Percentiles rank a stretch among this genome's conserved stretches.
phyloP scores from a whole-genome alignment of 345 rosid genomes.

The Theobroma cacao region DNA sequence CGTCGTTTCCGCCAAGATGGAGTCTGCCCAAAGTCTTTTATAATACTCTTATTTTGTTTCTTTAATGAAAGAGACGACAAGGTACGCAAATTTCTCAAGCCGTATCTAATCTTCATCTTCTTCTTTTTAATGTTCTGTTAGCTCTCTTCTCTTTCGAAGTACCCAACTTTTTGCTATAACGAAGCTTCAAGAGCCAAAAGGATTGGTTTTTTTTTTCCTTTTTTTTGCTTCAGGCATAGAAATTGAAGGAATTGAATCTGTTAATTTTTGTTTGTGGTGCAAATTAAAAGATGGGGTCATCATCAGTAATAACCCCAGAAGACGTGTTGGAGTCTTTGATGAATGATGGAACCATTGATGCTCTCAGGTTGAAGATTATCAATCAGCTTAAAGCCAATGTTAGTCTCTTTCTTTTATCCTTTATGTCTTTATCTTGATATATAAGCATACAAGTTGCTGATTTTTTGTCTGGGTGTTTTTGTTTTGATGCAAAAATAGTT shows the following conservation, averaged over 20 bases:
- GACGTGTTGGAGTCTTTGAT: constrained; percentile 66
- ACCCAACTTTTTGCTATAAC: neutral
- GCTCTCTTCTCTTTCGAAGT: neutral
- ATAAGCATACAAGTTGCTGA: neutral
- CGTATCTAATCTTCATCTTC: neutral
- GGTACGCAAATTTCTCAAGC: neutral
- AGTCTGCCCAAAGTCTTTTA: neutral
- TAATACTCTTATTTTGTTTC: neutral
- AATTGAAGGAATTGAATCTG: neutral
- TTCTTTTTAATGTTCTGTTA: neutral
- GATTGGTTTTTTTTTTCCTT: neutral
- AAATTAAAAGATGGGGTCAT: constrained; percentile 35
- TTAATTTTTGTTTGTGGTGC: neutral
- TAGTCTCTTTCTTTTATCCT: constrained; percentile 17
- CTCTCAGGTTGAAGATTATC: constrained; percentile 67
- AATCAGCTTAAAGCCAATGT: constrained; percentile 78
- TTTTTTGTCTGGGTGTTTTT: constrained; percentile 3
- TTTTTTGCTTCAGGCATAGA: neutral
- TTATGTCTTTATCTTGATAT: neutral
- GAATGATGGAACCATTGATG: constrained; percentile 75
- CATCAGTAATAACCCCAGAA: constrained; percentile 64
- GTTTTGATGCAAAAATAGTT: neutral
- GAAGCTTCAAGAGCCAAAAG: neutral
- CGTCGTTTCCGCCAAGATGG: neutral
- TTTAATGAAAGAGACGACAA: neutral